Percentiles rank a stretch among this genome's conserved stretches.
These are phyloP conservation scores for Metrosideros polymorpha DNA, from an alignment of 441 rosid genomes.

Conservation along the genomic window DNA sequence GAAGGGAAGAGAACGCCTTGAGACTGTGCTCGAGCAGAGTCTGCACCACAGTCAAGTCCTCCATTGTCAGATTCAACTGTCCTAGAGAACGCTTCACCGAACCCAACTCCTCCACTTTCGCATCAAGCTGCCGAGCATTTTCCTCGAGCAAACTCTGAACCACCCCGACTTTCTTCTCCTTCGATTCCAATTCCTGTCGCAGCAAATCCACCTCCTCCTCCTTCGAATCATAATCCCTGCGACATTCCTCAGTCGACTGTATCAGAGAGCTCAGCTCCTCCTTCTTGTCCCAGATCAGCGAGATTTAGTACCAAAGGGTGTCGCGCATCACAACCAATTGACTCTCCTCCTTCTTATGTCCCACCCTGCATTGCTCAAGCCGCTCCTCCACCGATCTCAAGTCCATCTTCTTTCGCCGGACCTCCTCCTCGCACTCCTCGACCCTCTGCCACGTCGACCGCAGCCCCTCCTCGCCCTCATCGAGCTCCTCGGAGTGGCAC, in stretches of 20 bases:
- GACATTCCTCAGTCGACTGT: slow-evolving; percentile 1
- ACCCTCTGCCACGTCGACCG: background rate
- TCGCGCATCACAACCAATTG: background rate
- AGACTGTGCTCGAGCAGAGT: too few species aligned
- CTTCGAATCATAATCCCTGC: background rate
- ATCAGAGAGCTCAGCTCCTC: slow-evolving; percentile 7
- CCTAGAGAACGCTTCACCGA: background rate
- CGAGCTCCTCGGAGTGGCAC: slow-evolving; percentile 6
- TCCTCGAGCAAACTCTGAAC: background rate
- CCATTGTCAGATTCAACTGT: background rate
- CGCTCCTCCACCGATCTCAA: background rate
- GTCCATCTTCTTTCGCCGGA: slow-evolving; percentile 2
- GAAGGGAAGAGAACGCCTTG: background rate
- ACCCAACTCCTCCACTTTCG: background rate
- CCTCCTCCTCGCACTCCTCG: slow-evolving; percentile 1
- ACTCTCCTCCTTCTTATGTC: slow-evolving; percentile 7
- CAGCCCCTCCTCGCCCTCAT: slow-evolving; percentile 4
- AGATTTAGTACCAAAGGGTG: background rate
- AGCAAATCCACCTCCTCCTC: slow-evolving; percentile 5
- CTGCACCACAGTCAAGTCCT: background rate
- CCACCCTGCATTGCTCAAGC: slow-evolving; percentile 5
- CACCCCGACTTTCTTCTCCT: background rate
- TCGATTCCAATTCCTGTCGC: slow-evolving; percentile 6
- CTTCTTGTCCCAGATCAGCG: background rate
- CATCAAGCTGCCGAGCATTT: background rate